Conservation (phyloP, 2,329 filamentous ascomycete genomes). For the Sporothrix globosa region DNA sequence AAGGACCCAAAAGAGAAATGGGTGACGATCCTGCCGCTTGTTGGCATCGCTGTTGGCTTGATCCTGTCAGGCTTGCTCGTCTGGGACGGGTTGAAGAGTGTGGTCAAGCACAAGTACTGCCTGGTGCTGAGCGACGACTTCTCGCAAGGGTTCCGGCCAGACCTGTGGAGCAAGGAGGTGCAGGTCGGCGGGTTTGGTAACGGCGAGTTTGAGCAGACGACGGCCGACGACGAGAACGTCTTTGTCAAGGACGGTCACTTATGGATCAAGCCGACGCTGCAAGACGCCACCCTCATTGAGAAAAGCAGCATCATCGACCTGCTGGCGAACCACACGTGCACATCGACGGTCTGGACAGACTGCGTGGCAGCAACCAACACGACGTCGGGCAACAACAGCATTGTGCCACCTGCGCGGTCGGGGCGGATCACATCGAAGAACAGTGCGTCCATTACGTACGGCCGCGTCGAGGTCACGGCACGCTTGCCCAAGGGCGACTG, state of each 20-base stretch:
- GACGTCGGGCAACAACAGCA: constrained; percentile 68
- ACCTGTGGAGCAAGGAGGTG: constrained; percentile 74
- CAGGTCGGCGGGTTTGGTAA: constrained; percentile 78
- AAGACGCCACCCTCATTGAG: constrained; percentile 67
- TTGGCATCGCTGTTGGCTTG: constrained; percentile 71
- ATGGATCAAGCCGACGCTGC: constrained; percentile 75
- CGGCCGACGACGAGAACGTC: constrained; percentile 71
- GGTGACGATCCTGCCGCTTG: constrained; percentile 77
- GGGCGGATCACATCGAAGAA: constrained; percentile 76
- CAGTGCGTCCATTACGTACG: constrained; percentile 74
- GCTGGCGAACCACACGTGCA: constrained; percentile 66
- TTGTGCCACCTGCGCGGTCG: constrained; percentile 77
- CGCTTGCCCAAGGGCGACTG: constrained; percentile 78
- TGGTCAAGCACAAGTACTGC: constrained; percentile 76
- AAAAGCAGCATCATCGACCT: constrained; percentile 71
- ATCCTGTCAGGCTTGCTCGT: constrained; percentile 70
- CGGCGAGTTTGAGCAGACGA: constrained; percentile 80
- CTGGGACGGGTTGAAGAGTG: constrained; percentile 72
- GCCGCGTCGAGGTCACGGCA: constrained; percentile 77
- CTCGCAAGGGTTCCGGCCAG: constrained; percentile 58
- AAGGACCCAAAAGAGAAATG: constrained; percentile 80
- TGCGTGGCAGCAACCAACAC: constrained; percentile 75
- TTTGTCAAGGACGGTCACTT: constrained; percentile 71
- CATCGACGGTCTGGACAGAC: constrained; percentile 59
- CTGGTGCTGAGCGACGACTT: constrained; percentile 69